phyloP scores from a whole-genome alignment of 2,329 filamentous ascomycete genomes.

The Ceratocystis huliohia region DNA sequence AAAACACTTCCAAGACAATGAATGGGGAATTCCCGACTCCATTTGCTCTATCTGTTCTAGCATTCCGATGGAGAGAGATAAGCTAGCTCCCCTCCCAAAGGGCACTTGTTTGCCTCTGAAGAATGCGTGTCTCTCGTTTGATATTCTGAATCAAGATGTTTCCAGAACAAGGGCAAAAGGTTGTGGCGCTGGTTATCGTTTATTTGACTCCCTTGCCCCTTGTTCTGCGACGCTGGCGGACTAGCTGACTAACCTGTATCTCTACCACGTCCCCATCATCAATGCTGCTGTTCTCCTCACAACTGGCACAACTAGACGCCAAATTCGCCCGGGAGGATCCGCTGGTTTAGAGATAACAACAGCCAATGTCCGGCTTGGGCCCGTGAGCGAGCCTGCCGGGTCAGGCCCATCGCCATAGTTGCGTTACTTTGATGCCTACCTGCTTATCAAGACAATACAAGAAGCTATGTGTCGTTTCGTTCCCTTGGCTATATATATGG shows the following conservation, averaged over 20 bases:
- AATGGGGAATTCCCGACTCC: background rate
- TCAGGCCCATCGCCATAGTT: background rate
- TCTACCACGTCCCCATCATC: background rate
- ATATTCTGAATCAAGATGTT: background rate
- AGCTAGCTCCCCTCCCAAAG: too few relatives aligned
- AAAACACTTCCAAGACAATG: background rate
- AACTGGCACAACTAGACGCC: background rate
- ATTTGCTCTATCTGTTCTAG: background rate
- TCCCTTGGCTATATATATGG: too few relatives aligned
- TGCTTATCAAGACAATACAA: background rate
- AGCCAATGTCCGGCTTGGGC: background rate
- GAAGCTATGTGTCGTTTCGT: background rate
- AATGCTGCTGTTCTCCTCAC: background rate
- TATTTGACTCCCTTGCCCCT: background rate
- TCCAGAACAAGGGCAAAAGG: background rate
- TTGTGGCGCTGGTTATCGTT: background rate
- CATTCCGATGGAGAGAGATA: background rate
- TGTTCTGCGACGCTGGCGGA: background rate
- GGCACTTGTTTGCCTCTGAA: background rate
- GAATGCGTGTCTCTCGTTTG: conserved; percentile 9
- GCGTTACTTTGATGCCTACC: background rate
- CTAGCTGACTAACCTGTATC: background rate
- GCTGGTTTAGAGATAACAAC: background rate
- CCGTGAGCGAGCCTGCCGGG: too few relatives aligned
- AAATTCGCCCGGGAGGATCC: background rate